Conservation (phyloP, 2,329 filamentous ascomycete species). For the Emmonsiellopsis sp. region DNA sequence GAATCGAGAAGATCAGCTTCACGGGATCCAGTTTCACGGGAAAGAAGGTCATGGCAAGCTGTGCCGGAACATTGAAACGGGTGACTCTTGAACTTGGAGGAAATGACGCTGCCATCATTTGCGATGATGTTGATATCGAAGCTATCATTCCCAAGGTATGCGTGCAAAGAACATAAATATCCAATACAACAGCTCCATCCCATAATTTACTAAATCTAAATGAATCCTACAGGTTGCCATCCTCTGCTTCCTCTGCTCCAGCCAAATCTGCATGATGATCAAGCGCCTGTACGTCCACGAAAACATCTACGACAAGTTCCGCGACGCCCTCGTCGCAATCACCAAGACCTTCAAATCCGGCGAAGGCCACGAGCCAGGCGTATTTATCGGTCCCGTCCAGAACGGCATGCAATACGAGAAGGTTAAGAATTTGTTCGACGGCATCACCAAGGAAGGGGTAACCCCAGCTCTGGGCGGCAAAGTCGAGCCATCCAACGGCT, state of each 20-base stretch:
- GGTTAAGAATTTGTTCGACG: slow-evolving; percentile 45
- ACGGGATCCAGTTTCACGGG: slow-evolving; percentile 54
- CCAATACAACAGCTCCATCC: background rate
- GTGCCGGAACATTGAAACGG: slow-evolving; percentile 50
- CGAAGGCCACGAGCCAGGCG: slow-evolving; percentile 25
- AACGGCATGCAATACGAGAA: slow-evolving; percentile 54
- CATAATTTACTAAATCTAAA: background rate
- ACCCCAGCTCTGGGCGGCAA: slow-evolving; percentile 42
- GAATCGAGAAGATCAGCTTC: slow-evolving; percentile 55
- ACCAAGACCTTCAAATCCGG: slow-evolving; percentile 17
- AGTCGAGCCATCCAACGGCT: slow-evolving; percentile 32
- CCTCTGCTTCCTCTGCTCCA: slow-evolving; percentile 30
- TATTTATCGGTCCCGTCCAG: slow-evolving; percentile 51
- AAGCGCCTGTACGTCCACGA: slow-evolving; percentile 52
- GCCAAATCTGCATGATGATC: slow-evolving; percentile 46
- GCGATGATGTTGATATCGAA: slow-evolving; percentile 49
- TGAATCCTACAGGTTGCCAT: background rate
- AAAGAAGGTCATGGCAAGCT: slow-evolving; percentile 52
- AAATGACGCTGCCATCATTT: slow-evolving; percentile 54
- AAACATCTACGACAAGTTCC: slow-evolving; percentile 43
- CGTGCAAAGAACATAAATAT: background rate
- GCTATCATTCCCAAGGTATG: slow-evolving; percentile 36
- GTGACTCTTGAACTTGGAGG: slow-evolving; percentile 55
- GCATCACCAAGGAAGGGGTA: slow-evolving; percentile 45
- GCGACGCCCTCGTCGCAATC: slow-evolving; percentile 37